phyloP scores from a whole-genome alignment of 1,284 basidiomycete species.

The Fomitopsis schrenkii region DNA sequence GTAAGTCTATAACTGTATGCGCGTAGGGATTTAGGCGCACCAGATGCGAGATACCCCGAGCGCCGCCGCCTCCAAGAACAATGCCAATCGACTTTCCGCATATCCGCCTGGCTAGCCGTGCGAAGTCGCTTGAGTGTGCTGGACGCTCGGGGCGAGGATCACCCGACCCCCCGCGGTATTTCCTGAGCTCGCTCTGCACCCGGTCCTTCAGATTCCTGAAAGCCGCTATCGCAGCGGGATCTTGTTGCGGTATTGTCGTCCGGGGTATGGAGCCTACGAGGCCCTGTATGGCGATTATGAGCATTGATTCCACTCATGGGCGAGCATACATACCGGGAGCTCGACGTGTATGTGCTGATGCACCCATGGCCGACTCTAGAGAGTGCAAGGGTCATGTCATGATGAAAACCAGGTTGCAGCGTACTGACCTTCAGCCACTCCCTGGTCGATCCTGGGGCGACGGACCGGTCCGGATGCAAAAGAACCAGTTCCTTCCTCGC shows the following conservation, averaged over 20 bases:
- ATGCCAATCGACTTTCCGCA: slow-evolving; percentile 94
- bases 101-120: slow-evolving; percentile 85
- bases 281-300: slow-evolving; percentile 39
- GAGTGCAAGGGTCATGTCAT: background rate
- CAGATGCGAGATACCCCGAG: slow-evolving; percentile 91
- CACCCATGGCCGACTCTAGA: slow-evolving; percentile 88
- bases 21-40: slow-evolving; percentile 36
- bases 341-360: slow-evolving; percentile 92
- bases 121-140: slow-evolving; percentile 88
- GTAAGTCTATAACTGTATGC: slow-evolving; percentile 1
- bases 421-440: slow-evolving; percentile 87
- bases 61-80: slow-evolving; percentile 94
- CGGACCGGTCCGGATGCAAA: slow-evolving; percentile 88
- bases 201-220: slow-evolving; percentile 89
- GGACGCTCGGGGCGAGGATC: slow-evolving; percentile 70
- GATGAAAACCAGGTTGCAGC: background rate
- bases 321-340: slow-evolving; percentile 54
- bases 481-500: slow-evolving; percentile 96
- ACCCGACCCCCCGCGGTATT: slow-evolving; percentile 74
- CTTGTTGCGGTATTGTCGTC: slow-evolving; percentile 52
- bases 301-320: background rate
- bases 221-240: slow-evolving; percentile 87
- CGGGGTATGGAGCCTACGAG: slow-evolving; percentile 65
- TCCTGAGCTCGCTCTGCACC: slow-evolving; percentile 86
- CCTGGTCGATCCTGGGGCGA: slow-evolving; percentile 88